Evolutionary conservation across 2,329 filamentous ascomycete species (phyloP).

Genomic region (Sphaerulina musiva): DNA sequence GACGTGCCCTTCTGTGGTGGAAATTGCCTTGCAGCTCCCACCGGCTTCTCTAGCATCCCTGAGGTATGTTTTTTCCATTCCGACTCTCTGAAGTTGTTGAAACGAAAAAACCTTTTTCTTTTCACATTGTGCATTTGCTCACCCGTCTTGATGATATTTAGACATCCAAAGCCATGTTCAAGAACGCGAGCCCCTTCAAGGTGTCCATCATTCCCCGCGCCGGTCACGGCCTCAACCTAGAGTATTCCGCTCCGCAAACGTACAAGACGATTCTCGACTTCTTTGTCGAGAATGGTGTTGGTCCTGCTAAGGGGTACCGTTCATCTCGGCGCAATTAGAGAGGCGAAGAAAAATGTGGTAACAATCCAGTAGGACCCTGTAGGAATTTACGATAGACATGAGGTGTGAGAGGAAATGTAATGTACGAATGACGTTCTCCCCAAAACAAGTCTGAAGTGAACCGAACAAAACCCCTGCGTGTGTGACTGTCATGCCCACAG

Average conservation of each 20-base stretch:
- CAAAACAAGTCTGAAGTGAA: too few relatives aligned
- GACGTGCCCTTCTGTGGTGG: conserved; percentile 53
- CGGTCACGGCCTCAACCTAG: conserved; percentile 33
- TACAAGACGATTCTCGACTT: conserved; percentile 29
- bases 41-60: conserved; percentile 41
- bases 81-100: too few relatives aligned
- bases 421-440: background rate
- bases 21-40: conserved; percentile 46
- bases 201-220: conserved; percentile 50
- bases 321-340: background rate
- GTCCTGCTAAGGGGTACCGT: background rate
- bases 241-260: conserved; percentile 30
- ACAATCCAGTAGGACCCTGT: background rate
- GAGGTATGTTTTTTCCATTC: conserved; percentile 20
- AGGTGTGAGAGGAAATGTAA: background rate
- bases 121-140: background rate
- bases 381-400: background rate
- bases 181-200: conserved; percentile 43
- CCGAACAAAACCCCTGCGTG: background rate
- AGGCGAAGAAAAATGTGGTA: too few relatives aligned
- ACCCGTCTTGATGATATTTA: background rate
- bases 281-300: conserved; percentile 25
- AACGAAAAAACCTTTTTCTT: background rate
- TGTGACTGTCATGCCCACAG: background rate
- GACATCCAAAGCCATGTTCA: conserved; percentile 38